phyloP scores from a whole-genome alignment of 148 eudicot species.

The Persicaria maculosa region DNA sequence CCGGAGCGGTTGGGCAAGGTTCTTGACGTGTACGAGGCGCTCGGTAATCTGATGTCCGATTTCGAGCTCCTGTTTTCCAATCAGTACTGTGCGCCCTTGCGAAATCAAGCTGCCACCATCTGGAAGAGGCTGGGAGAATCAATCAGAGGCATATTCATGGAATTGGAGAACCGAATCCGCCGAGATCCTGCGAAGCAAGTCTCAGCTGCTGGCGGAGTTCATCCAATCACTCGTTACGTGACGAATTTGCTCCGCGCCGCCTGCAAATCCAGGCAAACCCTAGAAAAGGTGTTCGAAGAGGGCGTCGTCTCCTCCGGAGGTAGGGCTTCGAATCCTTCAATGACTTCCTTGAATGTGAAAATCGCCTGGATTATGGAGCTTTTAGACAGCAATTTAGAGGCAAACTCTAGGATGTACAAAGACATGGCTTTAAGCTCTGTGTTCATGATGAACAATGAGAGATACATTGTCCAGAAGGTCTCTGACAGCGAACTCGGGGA shows the following conservation, averaged over 20 bases:
- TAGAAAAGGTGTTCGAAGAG: constrained; percentile 83
- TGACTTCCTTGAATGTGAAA: constrained; percentile 57
- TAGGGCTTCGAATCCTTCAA: constrained; percentile 17
- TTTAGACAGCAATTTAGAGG: constrained; percentile 77
- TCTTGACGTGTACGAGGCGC: constrained; percentile 68
- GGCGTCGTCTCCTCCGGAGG: not conserved
- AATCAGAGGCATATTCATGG: constrained; percentile 82
- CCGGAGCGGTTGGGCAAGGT: constrained; percentile 87
- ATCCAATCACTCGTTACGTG: constrained; percentile 88
- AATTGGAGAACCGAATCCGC: constrained; percentile 76
- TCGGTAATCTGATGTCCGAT: constrained; percentile 76
- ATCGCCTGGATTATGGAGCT: constrained; percentile 91
- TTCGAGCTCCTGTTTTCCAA: constrained; percentile 68
- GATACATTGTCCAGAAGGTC: constrained; percentile 80
- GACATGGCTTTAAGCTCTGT: constrained; percentile 69
- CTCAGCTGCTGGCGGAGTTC: constrained; percentile 82
- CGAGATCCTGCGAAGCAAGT: constrained; percentile 81
- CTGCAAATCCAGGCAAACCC: constrained; percentile 56
- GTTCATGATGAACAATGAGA: constrained; percentile 92
- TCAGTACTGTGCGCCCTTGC: constrained; percentile 53
- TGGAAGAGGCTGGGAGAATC: constrained; percentile 79
- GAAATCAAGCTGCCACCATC: constrained; percentile 64
- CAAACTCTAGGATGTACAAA: constrained; percentile 66
- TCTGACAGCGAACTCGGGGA: constrained; percentile 65
- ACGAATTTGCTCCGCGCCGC: constrained; percentile 87